Evolutionary conservation across 2,329 filamentous ascomycete genomes (phyloP).

Genomic region (Fusarium anguioides): DNA sequence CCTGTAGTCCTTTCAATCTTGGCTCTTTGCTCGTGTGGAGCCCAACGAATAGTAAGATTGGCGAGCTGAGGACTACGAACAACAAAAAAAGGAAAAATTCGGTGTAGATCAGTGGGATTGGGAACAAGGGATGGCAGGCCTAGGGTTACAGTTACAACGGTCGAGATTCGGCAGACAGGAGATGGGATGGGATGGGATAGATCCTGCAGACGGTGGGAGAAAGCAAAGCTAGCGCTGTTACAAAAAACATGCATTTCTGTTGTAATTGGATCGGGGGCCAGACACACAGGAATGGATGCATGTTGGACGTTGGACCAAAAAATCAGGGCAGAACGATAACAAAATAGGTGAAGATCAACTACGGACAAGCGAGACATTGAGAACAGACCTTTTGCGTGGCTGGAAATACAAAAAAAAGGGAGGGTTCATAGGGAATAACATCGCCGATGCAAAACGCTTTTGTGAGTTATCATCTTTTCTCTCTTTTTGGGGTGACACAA

Average conservation of each 20-base stretch:
- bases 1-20: not conserved
- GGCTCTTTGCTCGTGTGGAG: constrained; percentile 4
- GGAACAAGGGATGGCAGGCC: constrained; percentile 2
- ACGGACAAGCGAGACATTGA: no score
- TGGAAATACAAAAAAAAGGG: not conserved
- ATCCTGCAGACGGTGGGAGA: constrained; percentile 22
- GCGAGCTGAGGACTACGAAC: constrained; percentile 27
- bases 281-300: no score
- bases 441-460: constrained; percentile 13
- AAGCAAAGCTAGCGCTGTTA: not conserved
- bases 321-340: no score
- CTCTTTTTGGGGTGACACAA: constrained; percentile 8
- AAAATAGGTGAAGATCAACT: not conserved
- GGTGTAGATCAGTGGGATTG: constrained; percentile 21
- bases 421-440: not conserved
- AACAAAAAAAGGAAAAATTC: not conserved
- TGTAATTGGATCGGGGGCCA: no score
- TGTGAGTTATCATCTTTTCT: constrained; percentile 35
- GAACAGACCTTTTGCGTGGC: not conserved
- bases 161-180: not conserved
- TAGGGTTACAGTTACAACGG: not conserved
- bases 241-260: no score
- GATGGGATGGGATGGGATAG: constrained; percentile 4
- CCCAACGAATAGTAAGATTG: constrained; percentile 17
- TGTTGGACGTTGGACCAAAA: no score